Conservation (phyloP, 2,329 filamentous ascomycete species). For the Sporothrix humicola region DNA sequence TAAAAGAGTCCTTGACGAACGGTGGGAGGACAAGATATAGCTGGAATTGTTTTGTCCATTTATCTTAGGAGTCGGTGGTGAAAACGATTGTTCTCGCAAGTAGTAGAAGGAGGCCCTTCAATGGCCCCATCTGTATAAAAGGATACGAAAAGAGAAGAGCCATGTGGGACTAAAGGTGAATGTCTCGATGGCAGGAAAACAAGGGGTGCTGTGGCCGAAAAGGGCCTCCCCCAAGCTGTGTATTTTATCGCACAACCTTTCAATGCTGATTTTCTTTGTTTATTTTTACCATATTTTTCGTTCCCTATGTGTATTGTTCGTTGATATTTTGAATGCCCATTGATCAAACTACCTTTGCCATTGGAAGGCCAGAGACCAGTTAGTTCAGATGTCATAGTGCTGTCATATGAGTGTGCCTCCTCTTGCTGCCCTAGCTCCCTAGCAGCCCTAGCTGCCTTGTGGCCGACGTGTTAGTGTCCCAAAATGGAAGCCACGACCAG, state of each 20-base stretch:
- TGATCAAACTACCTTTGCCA: no score
- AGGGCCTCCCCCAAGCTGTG: slow-evolving; percentile 1
- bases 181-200: neutral
- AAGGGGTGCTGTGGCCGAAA: neutral
- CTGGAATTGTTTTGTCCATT: slow-evolving; percentile 6
- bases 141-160: neutral
- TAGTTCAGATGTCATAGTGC: no score
- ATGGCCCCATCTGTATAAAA: slow-evolving; percentile 17
- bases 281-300: neutral
- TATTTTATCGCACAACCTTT: slow-evolving; percentile 19
- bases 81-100: no score
- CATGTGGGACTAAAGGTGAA: neutral
- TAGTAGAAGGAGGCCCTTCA: neutral
- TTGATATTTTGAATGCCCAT: no score
- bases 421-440: neutral
- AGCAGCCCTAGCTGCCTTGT: no score
- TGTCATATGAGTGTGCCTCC: neutral
- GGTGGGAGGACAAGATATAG: neutral
- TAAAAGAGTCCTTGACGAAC: neutral
- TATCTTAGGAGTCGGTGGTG: slow-evolving; percentile 1
- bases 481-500: slow-evolving; percentile 14
- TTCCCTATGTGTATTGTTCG: neutral
- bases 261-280: slow-evolving; percentile 28
- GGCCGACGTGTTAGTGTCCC: neutral
- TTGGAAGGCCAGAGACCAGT: no score